Evolutionary conservation across 441 rosid genomes (phyloP).

Genomic region (Pelargonium cotyledonis): DNA sequence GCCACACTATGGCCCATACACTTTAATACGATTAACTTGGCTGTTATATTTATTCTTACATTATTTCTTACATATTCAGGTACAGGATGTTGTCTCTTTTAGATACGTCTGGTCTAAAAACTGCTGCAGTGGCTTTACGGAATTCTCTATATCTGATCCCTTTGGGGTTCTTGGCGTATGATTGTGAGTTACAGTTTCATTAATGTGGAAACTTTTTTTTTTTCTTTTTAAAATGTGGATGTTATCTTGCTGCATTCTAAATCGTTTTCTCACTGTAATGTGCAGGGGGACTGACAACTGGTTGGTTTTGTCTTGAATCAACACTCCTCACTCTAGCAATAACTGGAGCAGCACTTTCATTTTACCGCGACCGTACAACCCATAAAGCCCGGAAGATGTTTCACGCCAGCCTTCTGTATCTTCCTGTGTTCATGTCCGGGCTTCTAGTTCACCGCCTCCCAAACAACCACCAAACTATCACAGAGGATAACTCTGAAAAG

Average conservation of each 20-base stretch:
- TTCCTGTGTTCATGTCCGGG: constrained; percentile 85
- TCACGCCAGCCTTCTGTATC: constrained; percentile 80
- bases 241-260: not conserved
- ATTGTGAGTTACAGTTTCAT: constrained; percentile 50
- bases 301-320: constrained; percentile 81
- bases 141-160: constrained; percentile 88
- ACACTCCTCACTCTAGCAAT: constrained; percentile 66
- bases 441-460: constrained; percentile 54
- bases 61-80: constrained; percentile 33
- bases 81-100: constrained; percentile 83
- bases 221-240: not conserved
- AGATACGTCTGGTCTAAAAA: constrained; percentile 77
- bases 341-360: constrained; percentile 67
- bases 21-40: not conserved
- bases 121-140: constrained; percentile 71
- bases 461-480: constrained; percentile 31
- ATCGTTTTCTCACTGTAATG: not conserved
- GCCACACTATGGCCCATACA: not conserved
- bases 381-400: constrained; percentile 81
- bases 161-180: constrained; percentile 73
- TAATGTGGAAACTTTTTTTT: not conserved
- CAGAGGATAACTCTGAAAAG: constrained; percentile 16
- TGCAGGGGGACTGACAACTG: constrained; percentile 72
- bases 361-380: constrained; percentile 57
- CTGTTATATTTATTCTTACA: not conserved